A percentile compares a stretch with the other conserved stretches of the same genome.
These are phyloP conservation scores for Malus orientalis DNA, from an alignment of 306 rosid genomes.

Conservation along the genomic window DNA sequence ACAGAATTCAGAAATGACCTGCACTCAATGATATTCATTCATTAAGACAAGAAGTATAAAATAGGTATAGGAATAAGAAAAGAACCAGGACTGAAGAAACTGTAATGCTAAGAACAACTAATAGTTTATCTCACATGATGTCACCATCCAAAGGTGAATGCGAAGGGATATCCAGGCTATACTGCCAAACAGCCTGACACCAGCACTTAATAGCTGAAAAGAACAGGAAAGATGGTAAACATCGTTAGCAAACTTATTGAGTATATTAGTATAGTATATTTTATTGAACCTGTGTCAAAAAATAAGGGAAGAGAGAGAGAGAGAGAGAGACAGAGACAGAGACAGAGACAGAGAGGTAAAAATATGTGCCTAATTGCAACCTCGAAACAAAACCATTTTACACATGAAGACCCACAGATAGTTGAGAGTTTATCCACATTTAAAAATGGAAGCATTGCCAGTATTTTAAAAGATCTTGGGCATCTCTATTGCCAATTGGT, in stretches of 20 bases:
- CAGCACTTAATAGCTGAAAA: slow-evolving; percentile 94
- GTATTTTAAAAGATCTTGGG: too few species aligned
- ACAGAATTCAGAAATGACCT: slow-evolving; percentile 97
- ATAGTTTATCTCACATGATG: slow-evolving; percentile 71
- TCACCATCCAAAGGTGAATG: slow-evolving; percentile 57
- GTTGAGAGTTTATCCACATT: too few species aligned
- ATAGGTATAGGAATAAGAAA: slow-evolving; percentile 5
- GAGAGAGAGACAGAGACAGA: background rate
- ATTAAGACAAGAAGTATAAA: slow-evolving; percentile 24
- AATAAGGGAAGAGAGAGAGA: background rate
- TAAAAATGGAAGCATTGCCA: too few species aligned
- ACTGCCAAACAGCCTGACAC: slow-evolving; percentile 97
- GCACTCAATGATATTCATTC: slow-evolving; percentile 33
- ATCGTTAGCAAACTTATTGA: background rate
- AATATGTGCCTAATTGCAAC: background rate
- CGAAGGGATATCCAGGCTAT: slow-evolving; percentile 64
- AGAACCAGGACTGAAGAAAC: slow-evolving; percentile 1
- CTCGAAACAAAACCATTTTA: background rate
- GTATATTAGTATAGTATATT: background rate
- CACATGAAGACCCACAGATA: background rate
- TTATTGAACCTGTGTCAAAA: background rate
- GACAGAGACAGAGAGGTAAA: too few species aligned
- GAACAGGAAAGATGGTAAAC: slow-evolving; percentile 14
- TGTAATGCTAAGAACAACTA: background rate
- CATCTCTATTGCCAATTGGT: too few species aligned